Evolutionary conservation across 306 rosid species (phyloP).

Genomic region (Quercus glauca): DNA sequence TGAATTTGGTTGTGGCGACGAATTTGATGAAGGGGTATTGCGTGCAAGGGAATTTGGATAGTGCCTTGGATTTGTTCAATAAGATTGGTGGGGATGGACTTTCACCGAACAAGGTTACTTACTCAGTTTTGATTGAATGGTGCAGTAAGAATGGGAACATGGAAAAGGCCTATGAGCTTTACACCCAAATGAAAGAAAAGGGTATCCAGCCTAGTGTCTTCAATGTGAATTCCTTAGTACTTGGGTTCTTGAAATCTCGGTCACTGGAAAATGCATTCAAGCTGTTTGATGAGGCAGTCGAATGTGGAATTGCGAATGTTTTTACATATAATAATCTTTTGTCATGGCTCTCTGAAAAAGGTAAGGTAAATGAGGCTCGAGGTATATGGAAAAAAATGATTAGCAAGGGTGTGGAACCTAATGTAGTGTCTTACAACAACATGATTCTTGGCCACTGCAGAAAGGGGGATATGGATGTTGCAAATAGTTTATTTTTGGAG

Average conservation of each 20-base stretch:
- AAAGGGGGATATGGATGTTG: conserved; percentile 48
- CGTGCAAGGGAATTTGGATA: conserved; percentile 44
- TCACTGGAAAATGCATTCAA: conserved; percentile 43
- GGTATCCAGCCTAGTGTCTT: conserved; percentile 43
- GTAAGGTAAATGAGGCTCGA: conserved; percentile 57
- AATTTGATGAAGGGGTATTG: conserved; percentile 66
- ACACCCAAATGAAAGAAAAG: conserved; percentile 50
- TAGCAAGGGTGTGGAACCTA: conserved; percentile 46
- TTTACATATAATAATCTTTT: conserved; percentile 48
- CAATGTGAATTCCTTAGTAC: conserved; percentile 42
- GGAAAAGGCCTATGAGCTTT: conserved; percentile 64
- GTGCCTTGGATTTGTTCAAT: conserved; percentile 52
- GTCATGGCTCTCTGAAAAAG: conserved; percentile 44
- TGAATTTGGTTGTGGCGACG: conserved; percentile 45
- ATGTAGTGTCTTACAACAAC: conserved; percentile 57
- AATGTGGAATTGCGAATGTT: conserved; percentile 47
- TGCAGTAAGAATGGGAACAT: conserved; percentile 53
- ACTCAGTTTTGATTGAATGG: conserved; percentile 51
- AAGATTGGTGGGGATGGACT: conserved; percentile 43
- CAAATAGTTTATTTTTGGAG: conserved; percentile 37
- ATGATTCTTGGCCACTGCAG: conserved; percentile 65
- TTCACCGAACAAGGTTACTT: conserved; percentile 43
- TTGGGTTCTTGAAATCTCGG: conserved; percentile 42
- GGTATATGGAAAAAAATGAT: conserved; percentile 58
- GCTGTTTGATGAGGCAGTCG: conserved; percentile 66